These are phyloP conservation scores for Alternaria rosae DNA, from an alignment of 2,329 filamentous ascomycete genomes.

Conservation along the genomic window DNA sequence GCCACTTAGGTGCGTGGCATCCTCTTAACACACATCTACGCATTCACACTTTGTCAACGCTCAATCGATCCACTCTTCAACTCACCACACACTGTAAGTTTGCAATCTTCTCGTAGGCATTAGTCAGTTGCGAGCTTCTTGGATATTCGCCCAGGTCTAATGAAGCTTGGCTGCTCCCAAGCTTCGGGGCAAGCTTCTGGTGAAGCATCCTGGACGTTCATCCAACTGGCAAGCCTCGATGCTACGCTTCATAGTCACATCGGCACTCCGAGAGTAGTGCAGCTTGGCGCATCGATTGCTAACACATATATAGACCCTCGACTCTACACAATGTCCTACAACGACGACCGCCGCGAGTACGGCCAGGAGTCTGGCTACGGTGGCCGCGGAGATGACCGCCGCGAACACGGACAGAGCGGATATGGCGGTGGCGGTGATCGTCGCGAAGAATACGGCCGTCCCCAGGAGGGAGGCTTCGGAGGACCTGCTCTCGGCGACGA, in stretches of 20 bases:
- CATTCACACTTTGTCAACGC: background rate
- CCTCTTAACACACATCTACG: background rate
- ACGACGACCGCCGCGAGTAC: slow-evolving; percentile 30
- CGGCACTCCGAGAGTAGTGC: background rate
- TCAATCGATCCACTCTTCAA: background rate
- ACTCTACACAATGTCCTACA: slow-evolving; percentile 32
- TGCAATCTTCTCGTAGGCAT: background rate
- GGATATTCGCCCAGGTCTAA: background rate
- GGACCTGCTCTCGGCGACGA: slow-evolving; percentile 17
- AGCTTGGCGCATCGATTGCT: background rate
- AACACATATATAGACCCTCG: background rate
- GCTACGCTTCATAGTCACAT: background rate
- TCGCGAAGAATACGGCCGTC: slow-evolving; percentile 26
- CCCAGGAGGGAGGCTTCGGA: slow-evolving; percentile 22
- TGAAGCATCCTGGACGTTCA: background rate
- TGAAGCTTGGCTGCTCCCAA: background rate
- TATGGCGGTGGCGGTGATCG: slow-evolving; percentile 25
- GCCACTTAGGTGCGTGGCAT: slow-evolving; percentile 4
- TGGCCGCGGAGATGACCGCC: slow-evolving; percentile 22
- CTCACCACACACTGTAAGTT: background rate
- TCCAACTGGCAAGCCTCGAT: background rate
- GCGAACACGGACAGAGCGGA: slow-evolving; percentile 21
- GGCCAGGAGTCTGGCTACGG: slow-evolving; percentile 19
- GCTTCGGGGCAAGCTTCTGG: background rate
- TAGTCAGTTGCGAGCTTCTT: background rate